Base-by-base conservation (phyloP, 139 green algal species). In the Yamagishiella unicocca region DNA sequence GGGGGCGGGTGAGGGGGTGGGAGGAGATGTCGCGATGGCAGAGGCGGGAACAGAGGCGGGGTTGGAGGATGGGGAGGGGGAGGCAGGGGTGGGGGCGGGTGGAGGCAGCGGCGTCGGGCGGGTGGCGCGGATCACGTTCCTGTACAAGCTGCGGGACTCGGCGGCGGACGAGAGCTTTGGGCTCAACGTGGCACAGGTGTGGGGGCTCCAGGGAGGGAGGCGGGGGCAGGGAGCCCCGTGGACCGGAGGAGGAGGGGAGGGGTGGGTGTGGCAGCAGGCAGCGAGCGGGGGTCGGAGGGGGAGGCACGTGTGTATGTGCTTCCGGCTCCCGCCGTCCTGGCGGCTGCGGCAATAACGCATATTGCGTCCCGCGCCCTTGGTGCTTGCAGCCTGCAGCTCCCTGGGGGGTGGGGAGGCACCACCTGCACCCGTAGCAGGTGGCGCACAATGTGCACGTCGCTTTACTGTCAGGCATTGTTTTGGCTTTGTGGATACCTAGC, bases 111-210 rank as follows among this genome's bases (percentile, higher is more conserved):
- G 58, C 67, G 77, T 71, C 46, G 19, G 58, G 76, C 62, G 76
- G 33, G 25, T 70, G 12, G 81, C 82, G 25, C 58, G 89, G 4
- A 93, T 99, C 61, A 94, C 92, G 0, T 99, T 99, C 71, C 88
- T 99, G 86, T 99, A 98, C 94, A 95, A 95, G 89, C 84, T 98
- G 67, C 81, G 82, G 24, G 79, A 88, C 35, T 94, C 95, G 7
- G 88, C 97, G 10, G 96, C 96, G 24, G 91, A 95, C 19, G 88
- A 90, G 53, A 95, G 84, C 81, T 99, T 97, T 85, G 97, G 97
- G 7, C 90, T 99, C 14, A 98, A 98, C 79, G 96, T 98, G 29
- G 96, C 96, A 6, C 82, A 92, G 62, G 92, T 98, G 93, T 0
- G 83, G 37, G n/a, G n/a, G n/a, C n/a, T n/a, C n/a, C n/a, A n/a